Evolutionary conservation across 495 filamentous ascomycete genomes (phyloP).

Genomic region (Alectoria sarmentosa): DNA sequence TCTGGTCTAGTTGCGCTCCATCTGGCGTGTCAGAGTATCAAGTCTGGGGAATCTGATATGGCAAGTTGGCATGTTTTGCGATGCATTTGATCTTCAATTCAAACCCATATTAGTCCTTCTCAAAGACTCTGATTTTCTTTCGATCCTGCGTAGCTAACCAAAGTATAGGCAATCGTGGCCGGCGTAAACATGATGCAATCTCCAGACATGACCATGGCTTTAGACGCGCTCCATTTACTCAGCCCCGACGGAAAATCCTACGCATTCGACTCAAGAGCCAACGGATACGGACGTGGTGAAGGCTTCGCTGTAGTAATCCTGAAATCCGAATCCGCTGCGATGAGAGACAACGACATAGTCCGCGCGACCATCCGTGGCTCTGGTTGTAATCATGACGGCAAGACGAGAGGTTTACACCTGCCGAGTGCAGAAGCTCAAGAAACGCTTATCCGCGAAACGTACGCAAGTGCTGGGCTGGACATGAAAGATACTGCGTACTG

Average conservation of each 20-base stretch:
- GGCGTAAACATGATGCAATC: slow-evolving; percentile 33
- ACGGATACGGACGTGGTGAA: slow-evolving; percentile 43
- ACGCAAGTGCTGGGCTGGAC: slow-evolving; percentile 31
- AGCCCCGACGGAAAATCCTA: slow-evolving; percentile 27
- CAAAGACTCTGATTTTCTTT: neutral
- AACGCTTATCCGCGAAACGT: slow-evolving; percentile 38
- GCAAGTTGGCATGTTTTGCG: neutral
- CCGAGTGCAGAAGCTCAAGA: slow-evolving; percentile 36
- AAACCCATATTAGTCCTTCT: neutral
- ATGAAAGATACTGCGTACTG: slow-evolving; percentile 35
- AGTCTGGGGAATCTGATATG: slow-evolving; percentile 26
- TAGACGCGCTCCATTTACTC: slow-evolving; percentile 30
- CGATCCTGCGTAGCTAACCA: neutral
- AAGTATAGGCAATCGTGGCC: slow-evolving; percentile 25
- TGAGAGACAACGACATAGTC: slow-evolving; percentile 39
- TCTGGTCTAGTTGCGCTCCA: slow-evolving; percentile 33
- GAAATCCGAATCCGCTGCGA: slow-evolving; percentile 34
- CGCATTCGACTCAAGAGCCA: slow-evolving; percentile 25
- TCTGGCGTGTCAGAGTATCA: slow-evolving; percentile 29
- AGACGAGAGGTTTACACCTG: slow-evolving; percentile 37
- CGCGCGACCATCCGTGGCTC: slow-evolving; percentile 28
- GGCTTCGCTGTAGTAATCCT: slow-evolving; percentile 37
- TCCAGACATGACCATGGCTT: slow-evolving; percentile 20
- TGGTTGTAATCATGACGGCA: slow-evolving; percentile 45
- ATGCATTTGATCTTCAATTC: no score